Percentiles rank a stretch among this genome's conserved stretches.
phyloP scores from a whole-genome alignment of 2,329 filamentous ascomycete species.

The Ophiostoma ulmi region DNA sequence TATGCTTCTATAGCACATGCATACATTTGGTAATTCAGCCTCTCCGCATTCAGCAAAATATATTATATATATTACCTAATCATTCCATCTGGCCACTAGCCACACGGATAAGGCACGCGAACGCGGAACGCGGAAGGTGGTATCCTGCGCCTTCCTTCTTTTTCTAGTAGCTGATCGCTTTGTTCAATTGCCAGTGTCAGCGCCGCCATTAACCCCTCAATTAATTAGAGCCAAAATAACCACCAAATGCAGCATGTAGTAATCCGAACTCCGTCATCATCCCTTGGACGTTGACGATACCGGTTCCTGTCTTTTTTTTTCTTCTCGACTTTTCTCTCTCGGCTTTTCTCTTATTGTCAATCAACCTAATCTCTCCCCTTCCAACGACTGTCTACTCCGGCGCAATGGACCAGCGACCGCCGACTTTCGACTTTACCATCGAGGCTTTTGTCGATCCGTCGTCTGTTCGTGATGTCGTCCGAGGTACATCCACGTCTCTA shows the following conservation, averaged over 20 bases:
- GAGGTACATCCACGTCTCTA: constrained; percentile 55
- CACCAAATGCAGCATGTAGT: not conserved
- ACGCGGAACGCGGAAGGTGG: constrained; percentile 6
- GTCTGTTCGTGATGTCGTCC: constrained; percentile 86
- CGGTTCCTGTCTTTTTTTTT: not conserved
- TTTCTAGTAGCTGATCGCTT: not conserved
- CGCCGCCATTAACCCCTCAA: constrained; percentile 3
- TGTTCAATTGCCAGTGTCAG: constrained; percentile 7
- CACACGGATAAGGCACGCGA: not conserved
- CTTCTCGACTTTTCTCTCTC: not conserved
- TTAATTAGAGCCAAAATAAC: not conserved
- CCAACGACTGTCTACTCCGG: not conserved
- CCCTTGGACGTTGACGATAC: not conserved
- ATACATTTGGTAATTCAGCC: not conserved
- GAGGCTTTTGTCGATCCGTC: constrained; percentile 89
- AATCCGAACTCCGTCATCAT: constrained; percentile 5
- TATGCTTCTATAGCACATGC: not conserved
- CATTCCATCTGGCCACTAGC: not conserved
- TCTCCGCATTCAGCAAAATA: too few species aligned
- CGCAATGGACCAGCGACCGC: constrained; percentile 26
- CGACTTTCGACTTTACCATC: constrained; percentile 80
- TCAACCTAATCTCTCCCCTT: not conserved
- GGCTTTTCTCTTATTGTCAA: not conserved
- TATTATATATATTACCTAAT: not conserved
- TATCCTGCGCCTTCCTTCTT: not conserved